These are phyloP conservation scores for Globisporangium orthogonon DNA, from an alignment of 352 stramenopile species.

Conservation along the genomic window DNA sequence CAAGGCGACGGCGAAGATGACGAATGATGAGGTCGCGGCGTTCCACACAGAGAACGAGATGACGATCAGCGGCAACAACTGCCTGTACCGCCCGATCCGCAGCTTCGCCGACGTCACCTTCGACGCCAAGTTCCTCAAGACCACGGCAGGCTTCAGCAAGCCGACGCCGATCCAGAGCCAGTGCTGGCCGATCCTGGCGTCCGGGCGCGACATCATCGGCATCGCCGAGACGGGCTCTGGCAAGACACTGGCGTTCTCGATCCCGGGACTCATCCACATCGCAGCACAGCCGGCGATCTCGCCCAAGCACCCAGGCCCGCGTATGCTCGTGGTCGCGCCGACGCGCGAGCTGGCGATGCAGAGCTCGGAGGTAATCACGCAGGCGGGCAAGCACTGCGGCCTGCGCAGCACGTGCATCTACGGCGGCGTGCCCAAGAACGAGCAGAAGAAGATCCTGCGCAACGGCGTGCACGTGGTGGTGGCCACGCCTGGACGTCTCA, in stretches of 20 bases:
- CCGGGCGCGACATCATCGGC: constrained; percentile 85
- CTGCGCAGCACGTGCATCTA: constrained; percentile 92
- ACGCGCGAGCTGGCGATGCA: constrained; percentile 95
- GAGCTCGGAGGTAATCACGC: constrained; percentile 87
- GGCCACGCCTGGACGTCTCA: constrained; percentile 94
- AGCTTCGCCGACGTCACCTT: constrained; percentile 68
- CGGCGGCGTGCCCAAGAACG: constrained; percentile 93
- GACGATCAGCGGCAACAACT: constrained; percentile 81
- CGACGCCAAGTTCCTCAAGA: constrained; percentile 85
- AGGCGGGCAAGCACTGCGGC: constrained; percentile 86
- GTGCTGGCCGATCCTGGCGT: constrained; percentile 92
- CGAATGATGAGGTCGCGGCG: constrained; percentile 68
- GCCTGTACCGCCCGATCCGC: constrained; percentile 82
- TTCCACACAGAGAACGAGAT: constrained; percentile 87
- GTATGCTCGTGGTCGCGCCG: constrained; percentile 92
- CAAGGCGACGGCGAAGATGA: constrained; percentile 60
- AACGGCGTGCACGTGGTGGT: constrained; percentile 91
- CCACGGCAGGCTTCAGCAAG: constrained; percentile 83
- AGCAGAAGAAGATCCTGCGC: constrained; percentile 87
- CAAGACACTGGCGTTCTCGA: constrained; percentile 96
- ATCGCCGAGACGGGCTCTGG: constrained; percentile 93
- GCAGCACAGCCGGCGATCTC: constrained; percentile 50
- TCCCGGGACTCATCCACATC: constrained; percentile 91
- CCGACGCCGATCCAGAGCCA: constrained; percentile 98
- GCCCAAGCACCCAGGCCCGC: constrained; percentile 53